These are phyloP conservation scores for Beauveria rudraprayagi DNA, from an alignment of 2,329 filamentous ascomycete genomes.

Conservation along the genomic window DNA sequence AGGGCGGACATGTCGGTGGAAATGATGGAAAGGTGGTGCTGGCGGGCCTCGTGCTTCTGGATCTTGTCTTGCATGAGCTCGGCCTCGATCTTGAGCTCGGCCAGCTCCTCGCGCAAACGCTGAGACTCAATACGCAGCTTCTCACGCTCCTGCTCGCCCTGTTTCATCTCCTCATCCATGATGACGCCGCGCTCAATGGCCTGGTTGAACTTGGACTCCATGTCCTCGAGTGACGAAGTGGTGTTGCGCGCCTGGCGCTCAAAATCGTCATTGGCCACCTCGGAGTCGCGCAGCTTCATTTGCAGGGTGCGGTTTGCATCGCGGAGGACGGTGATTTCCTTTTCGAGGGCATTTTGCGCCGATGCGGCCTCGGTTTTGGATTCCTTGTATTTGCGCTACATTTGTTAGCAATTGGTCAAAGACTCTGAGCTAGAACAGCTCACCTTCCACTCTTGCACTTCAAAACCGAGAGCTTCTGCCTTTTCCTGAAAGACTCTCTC, in stretches of 20 bases:
- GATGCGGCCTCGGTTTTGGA: constrained; percentile 80
- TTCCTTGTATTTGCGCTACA: constrained; percentile 88
- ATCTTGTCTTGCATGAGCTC: constrained; percentile 94
- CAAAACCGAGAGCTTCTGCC: constrained; percentile 73
- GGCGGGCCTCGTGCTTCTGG: constrained; percentile 55
- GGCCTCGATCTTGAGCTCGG: constrained; percentile 87
- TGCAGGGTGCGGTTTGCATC: constrained; percentile 76
- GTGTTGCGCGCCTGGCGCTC: constrained; percentile 94
- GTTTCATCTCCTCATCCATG: constrained; percentile 90
- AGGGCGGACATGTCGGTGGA: constrained; percentile 55
- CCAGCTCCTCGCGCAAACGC: constrained; percentile 79
- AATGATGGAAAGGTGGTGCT: constrained; percentile 44
- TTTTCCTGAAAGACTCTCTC: constrained; percentile 81
- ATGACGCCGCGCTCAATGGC: constrained; percentile 87
- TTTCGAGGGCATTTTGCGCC: constrained; percentile 81
- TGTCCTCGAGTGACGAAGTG: constrained; percentile 87
- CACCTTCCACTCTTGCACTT: constrained; percentile 98
- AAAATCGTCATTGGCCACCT: constrained; percentile 97
- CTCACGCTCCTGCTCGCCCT: constrained; percentile 87
- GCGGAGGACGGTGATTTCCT: constrained; percentile 87
- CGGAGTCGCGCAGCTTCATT: constrained; percentile 81
- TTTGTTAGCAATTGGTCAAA: constrained; percentile 11
- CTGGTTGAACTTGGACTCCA: constrained; percentile 95
- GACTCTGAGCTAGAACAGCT: constrained; percentile 21
- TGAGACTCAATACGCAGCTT: constrained; percentile 82